Evolutionary conservation across 768 basidiomycete genomes (phyloP).

Genomic region (Tricholomella constricta): DNA sequence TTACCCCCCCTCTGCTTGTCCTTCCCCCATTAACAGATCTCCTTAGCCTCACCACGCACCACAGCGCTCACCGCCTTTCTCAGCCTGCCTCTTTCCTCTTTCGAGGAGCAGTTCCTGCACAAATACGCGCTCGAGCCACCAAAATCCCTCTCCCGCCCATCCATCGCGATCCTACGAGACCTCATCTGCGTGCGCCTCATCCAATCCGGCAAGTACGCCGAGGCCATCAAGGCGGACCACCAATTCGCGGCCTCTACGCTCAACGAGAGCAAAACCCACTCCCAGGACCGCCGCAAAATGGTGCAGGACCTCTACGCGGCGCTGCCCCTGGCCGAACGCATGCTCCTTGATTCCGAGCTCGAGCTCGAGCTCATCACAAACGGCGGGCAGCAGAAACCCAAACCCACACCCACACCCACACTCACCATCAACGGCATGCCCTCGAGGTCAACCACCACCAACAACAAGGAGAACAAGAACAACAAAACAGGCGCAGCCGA

Average conservation of each 20-base stretch:
- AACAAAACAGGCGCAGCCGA: too few relatives aligned
- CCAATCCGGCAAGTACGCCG: conserved; percentile 65
- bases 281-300: conserved; percentile 64
- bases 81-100: conserved; percentile 62
- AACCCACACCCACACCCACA: conserved; percentile 4
- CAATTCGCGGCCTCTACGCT: conserved; percentile 51
- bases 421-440: conserved; percentile 9
- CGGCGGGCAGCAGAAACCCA: too few relatives aligned
- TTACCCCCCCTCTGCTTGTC: not conserved
- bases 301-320: conserved; percentile 69
- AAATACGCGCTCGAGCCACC: conserved; percentile 61
- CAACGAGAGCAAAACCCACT: conserved; percentile 38
- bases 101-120: conserved; percentile 62
- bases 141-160: conserved; percentile 42
- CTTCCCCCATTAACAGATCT: conserved; percentile 4
- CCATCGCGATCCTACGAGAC: conserved; percentile 67
- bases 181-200: conserved; percentile 79
- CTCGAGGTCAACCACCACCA: conserved; percentile 5
- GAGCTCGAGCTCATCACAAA: too few relatives aligned
- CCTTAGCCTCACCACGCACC: conserved; percentile 59
- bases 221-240: conserved; percentile 78
- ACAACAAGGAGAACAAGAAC: too few relatives aligned
- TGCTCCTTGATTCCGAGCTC: conserved; percentile 61
- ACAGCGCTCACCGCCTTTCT: conserved; percentile 62
- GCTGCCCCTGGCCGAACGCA: conserved; percentile 64